Percentiles rank a stretch among this genome's conserved stretches.
Evolutionary conservation across 257 asterid genomes (phyloP).

Genomic region (Ligustrum vulgare): DNA sequence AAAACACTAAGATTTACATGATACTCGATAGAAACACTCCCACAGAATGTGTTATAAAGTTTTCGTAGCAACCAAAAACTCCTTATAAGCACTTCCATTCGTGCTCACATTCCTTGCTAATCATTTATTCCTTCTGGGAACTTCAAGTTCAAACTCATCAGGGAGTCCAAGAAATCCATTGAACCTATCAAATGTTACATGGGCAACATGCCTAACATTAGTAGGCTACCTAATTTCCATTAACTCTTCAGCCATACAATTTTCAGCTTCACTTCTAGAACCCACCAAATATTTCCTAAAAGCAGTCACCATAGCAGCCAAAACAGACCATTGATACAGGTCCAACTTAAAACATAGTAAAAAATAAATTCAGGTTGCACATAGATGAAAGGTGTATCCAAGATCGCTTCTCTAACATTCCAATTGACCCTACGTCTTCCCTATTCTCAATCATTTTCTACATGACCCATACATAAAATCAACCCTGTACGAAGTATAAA

Average conservation of each 20-base stretch:
- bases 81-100: not conserved
- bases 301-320: slow-evolving; percentile 39
- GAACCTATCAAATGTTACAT: slow-evolving; percentile 68
- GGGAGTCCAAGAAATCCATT: slow-evolving; percentile 67
- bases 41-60: not conserved
- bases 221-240: slow-evolving; percentile 71
- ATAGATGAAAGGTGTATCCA: too few species aligned
- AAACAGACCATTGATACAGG: slow-evolving; percentile 37
- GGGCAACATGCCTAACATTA: slow-evolving; percentile 58
- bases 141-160: slow-evolving; percentile 66
- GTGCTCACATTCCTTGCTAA: not conserved
- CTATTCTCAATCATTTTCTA: too few species aligned
- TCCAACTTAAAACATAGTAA: too few species aligned
- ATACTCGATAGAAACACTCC: not conserved
- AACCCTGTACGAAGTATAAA: too few species aligned
- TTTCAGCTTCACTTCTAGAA: slow-evolving; percentile 29
- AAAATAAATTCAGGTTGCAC: too few species aligned
- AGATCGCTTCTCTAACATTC: too few species aligned
- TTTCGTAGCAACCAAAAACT: not conserved
- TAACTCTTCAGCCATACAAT: slow-evolving; percentile 24
- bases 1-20: too few species aligned
- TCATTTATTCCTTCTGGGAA: slow-evolving; percentile 36
- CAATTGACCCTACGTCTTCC: too few species aligned
- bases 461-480: too few species aligned
- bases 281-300: slow-evolving; percentile 55